These are phyloP conservation scores for Astragalus glycyphyllos DNA, from an alignment of 306 rosid species.

Conservation along the genomic window DNA sequence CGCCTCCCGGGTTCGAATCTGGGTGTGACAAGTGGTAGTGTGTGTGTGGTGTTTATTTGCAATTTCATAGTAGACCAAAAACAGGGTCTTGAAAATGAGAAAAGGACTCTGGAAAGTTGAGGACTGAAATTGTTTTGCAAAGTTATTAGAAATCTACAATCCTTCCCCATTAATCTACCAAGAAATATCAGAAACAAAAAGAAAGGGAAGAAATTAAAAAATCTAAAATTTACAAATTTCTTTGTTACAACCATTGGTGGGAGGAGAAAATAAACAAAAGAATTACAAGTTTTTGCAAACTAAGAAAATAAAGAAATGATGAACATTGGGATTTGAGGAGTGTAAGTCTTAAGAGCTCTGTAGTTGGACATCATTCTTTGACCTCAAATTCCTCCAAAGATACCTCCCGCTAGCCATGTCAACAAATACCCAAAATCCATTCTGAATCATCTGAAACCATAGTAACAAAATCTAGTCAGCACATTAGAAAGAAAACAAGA, in stretches of 20 bases:
- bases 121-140: neutral
- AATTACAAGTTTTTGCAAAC: slow-evolving; percentile 30
- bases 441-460: slow-evolving; percentile 54
- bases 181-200: neutral
- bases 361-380: slow-evolving; percentile 35
- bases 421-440: slow-evolving; percentile 64
- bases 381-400: slow-evolving; percentile 69
- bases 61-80: no score
- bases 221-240: slow-evolving; percentile 35
- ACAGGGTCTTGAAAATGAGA: slow-evolving; percentile 4
- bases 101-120: neutral
- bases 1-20: no score
- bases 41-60: no score
- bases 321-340: slow-evolving; percentile 1
- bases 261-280: slow-evolving; percentile 4
- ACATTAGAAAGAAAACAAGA: neutral
- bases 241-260: neutral
- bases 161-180: slow-evolving; percentile 1
- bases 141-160: slow-evolving; percentile 21
- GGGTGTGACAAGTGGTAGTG: no score
- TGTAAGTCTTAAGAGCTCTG: slow-evolving; percentile 39
- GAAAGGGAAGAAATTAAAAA: neutral
- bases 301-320: neutral
- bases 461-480: slow-evolving; percentile 28
- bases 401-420: slow-evolving; percentile 89